These are phyloP conservation scores for Ambrosia hybrid DNA, from an alignment of 140 eudicot genomes.

Conservation along the genomic window DNA sequence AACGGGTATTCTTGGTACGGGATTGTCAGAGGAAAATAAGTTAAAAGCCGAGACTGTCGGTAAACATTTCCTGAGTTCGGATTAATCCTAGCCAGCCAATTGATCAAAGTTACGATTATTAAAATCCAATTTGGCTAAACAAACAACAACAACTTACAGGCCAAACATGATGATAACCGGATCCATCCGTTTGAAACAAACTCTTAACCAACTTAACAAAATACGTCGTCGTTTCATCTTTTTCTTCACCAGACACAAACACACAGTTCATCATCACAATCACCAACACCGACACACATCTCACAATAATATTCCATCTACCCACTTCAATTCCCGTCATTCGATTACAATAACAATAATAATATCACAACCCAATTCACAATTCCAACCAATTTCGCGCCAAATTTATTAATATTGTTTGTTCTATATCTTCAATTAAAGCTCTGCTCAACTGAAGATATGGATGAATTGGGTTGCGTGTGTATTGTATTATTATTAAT, in stretches of 20 bases:
- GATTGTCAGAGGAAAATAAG: too few species aligned
- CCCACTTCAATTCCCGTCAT: conserved; percentile 41
- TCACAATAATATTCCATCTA: conserved; percentile 49
- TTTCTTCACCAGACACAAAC: conserved; percentile 57
- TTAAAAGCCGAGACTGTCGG: too few species aligned
- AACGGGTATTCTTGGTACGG: too few species aligned
- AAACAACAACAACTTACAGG: conserved; percentile 57
- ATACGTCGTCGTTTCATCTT: conserved; percentile 22
- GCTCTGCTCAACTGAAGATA: background rate
- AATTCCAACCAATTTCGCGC: conserved; percentile 1
- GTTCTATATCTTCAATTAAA: conserved; percentile 13
- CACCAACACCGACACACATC: conserved; percentile 32
- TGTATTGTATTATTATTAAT: background rate
- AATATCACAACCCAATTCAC: background rate
- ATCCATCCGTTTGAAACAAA: conserved; percentile 59
- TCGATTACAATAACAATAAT: background rate
- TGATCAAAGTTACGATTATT: too few species aligned
- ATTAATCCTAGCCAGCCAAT: too few species aligned
- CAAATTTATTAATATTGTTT: background rate
- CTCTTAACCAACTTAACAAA: conserved; percentile 40
- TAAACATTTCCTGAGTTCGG: too few species aligned
- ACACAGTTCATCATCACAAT: conserved; percentile 38
- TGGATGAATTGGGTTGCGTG: conserved; percentile 7
- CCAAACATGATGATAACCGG: conserved; percentile 95
- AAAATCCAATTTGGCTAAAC: too few species aligned